Evolutionary conservation across 2,329 filamentous ascomycete species (phyloP).

Genomic region (Penicillium decumbens): DNA sequence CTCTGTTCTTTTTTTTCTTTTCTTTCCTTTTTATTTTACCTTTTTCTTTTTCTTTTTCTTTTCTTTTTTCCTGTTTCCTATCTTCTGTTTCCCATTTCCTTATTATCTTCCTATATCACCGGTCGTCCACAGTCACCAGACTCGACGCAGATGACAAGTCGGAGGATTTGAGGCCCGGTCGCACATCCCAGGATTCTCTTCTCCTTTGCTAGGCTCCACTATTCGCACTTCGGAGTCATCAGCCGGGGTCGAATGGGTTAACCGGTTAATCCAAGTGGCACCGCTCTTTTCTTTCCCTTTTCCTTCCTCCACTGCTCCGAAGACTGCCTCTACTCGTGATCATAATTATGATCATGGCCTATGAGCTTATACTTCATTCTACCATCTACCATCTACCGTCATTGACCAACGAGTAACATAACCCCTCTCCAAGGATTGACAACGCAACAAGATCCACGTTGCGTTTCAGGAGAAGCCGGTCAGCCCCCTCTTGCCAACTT

Average conservation of each 20-base stretch:
- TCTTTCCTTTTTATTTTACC: neutral
- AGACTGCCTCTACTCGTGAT: neutral
- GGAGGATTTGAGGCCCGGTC: slow-evolving; percentile 4
- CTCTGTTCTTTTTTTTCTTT: neutral
- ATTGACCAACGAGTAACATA: neutral
- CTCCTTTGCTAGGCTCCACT: neutral
- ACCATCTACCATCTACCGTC: neutral
- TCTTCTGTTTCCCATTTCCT: neutral
- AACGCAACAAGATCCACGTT: slow-evolving; percentile 11
- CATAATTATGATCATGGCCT: neutral
- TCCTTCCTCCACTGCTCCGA: too few relatives aligned
- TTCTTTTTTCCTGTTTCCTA: too few relatives aligned
- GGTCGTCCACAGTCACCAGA: neutral
- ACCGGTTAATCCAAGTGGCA: neutral
- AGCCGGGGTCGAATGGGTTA: neutral
- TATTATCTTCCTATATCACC: neutral
- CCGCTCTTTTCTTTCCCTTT: too few relatives aligned
- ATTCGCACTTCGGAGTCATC: neutral
- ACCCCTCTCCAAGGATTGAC: slow-evolving; percentile 8
- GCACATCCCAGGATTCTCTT: neutral
- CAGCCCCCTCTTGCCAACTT: neutral
- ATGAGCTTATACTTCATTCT: neutral
- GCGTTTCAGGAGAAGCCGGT: slow-evolving; percentile 7
- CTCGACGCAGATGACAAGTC: slow-evolving; percentile 1
- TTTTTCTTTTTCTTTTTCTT: neutral